These are phyloP conservation scores for Podila verticillata DNA, from an alignment of 192 early-diverging fungal species.

Conservation along the genomic window DNA sequence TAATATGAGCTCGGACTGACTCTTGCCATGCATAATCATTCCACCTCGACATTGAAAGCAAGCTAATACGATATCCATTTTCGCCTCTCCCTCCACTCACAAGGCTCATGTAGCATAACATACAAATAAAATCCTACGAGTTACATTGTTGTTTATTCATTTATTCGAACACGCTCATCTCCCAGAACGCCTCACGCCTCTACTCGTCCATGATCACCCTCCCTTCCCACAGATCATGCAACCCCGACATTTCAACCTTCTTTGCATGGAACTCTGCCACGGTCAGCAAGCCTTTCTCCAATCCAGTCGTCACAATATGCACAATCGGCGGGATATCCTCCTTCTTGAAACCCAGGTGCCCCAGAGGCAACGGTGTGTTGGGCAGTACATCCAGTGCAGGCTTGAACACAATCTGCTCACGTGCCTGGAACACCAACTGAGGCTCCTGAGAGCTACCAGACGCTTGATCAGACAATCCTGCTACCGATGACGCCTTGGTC, in stretches of 20 bases:
- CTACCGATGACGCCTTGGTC: background rate
- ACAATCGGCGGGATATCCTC: constrained; percentile 50
- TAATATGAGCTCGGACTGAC: too few relatives aligned
- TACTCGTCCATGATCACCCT: constrained; percentile 28
- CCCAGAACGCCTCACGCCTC: too few relatives aligned
- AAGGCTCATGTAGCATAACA: too few relatives aligned
- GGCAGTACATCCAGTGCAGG: constrained; percentile 42
- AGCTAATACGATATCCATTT: too few relatives aligned
- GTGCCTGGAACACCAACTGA: constrained; percentile 29
- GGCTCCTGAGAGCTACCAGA: background rate
- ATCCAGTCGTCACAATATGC: constrained; percentile 28
- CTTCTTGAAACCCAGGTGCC: constrained; percentile 47
- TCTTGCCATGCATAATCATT: too few relatives aligned
- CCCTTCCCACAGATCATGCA: constrained; percentile 46
- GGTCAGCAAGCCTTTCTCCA: constrained; percentile 29
- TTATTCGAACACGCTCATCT: too few relatives aligned
- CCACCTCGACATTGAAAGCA: too few relatives aligned
- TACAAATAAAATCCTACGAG: too few relatives aligned
- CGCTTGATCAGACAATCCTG: background rate
- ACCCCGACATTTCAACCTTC: constrained; percentile 42
- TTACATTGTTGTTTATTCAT: too few relatives aligned
- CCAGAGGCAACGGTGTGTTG: constrained; percentile 42
- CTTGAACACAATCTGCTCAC: constrained; percentile 47
- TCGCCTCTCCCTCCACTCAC: too few relatives aligned
- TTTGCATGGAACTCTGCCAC: constrained; percentile 40